A percentile compares a stretch with the other conserved stretches of the same genome.
Evolutionary conservation across 2,329 filamentous ascomycete species (phyloP).

Genomic region (Aspergillus sp.): DNA sequence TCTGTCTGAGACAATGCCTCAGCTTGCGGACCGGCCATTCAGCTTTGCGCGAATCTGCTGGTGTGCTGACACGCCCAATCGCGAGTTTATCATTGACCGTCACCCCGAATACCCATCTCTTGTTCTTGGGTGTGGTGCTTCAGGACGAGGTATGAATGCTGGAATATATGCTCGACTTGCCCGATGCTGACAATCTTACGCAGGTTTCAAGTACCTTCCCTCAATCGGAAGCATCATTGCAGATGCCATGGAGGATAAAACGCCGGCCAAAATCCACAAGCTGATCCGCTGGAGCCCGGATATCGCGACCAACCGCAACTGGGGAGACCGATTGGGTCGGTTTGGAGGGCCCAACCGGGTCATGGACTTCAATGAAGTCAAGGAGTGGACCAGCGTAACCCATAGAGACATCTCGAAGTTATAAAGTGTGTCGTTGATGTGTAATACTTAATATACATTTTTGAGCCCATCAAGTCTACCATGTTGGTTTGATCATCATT

Average conservation of each 20-base stretch:
- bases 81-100: constrained; percentile 52
- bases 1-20: constrained; percentile 52
- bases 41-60: constrained; percentile 56
- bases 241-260: constrained; percentile 45
- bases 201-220: constrained; percentile 52
- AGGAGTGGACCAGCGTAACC: constrained; percentile 38
- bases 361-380: constrained; percentile 47
- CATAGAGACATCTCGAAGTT: constrained; percentile 18
- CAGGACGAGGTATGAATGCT: constrained; percentile 32
- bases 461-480: too few species aligned
- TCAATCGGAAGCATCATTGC: constrained; percentile 50
- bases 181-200: not conserved
- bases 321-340: constrained; percentile 47
- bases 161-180: not conserved
- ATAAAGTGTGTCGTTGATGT: constrained; percentile 2
- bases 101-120: constrained; percentile 47
- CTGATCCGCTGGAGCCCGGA: constrained; percentile 54
- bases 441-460: not conserved
- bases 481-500: too few species aligned
- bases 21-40: constrained; percentile 50
- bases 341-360: constrained; percentile 48
- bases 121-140: constrained; percentile 51
- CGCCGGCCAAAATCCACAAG: constrained; percentile 42
- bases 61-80: constrained; percentile 57
- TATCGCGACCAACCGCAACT: constrained; percentile 45